Evolutionary conservation across 169 alveolate genomes (phyloP).

Genomic region (Plasmodium relictum): DNA sequence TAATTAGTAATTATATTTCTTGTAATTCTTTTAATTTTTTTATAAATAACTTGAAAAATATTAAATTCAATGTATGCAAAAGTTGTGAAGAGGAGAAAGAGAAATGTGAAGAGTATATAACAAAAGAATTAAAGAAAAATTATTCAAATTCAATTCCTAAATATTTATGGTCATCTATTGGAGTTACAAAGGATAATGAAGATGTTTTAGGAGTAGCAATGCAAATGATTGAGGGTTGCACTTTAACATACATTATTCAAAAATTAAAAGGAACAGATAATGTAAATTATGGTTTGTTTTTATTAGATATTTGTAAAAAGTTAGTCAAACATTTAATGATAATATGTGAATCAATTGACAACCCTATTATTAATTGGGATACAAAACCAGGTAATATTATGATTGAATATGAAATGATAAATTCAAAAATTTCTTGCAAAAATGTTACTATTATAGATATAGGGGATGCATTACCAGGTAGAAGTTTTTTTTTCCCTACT

Average conservation of each 20-base stretch:
- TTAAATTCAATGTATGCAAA: slow-evolving; percentile 27
- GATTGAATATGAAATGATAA: slow-evolving; percentile 70
- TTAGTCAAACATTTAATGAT: slow-evolving; percentile 78
- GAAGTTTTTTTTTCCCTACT: slow-evolving; percentile 79
- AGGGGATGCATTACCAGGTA: slow-evolving; percentile 86
- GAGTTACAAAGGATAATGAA: slow-evolving; percentile 57
- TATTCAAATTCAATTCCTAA: slow-evolving; percentile 75
- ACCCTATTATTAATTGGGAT: slow-evolving; percentile 84
- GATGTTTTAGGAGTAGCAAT: slow-evolving; percentile 81
- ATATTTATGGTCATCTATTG: slow-evolving; percentile 81
- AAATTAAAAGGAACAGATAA: slow-evolving; percentile 75
- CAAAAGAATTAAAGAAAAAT: slow-evolving; percentile 36
- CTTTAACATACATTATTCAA: slow-evolving; percentile 80
- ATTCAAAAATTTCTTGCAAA: slow-evolving; percentile 77
- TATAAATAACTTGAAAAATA: slow-evolving; percentile 26
- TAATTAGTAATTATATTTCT: neutral
- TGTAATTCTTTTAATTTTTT: slow-evolving; percentile 3
- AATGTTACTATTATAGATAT: slow-evolving; percentile 82
- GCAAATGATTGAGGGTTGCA: slow-evolving; percentile 84
- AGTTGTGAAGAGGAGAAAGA: slow-evolving; percentile 21
- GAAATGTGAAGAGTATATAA: slow-evolving; percentile 26
- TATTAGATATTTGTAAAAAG: slow-evolving; percentile 79
- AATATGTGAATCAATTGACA: slow-evolving; percentile 64
- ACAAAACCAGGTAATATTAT: slow-evolving; percentile 85
- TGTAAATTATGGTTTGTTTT: slow-evolving; percentile 63